Base-by-base conservation (phyloP, 2,329 filamentous ascomycete species). In the Pseudogymnoascus sp. region DNA sequence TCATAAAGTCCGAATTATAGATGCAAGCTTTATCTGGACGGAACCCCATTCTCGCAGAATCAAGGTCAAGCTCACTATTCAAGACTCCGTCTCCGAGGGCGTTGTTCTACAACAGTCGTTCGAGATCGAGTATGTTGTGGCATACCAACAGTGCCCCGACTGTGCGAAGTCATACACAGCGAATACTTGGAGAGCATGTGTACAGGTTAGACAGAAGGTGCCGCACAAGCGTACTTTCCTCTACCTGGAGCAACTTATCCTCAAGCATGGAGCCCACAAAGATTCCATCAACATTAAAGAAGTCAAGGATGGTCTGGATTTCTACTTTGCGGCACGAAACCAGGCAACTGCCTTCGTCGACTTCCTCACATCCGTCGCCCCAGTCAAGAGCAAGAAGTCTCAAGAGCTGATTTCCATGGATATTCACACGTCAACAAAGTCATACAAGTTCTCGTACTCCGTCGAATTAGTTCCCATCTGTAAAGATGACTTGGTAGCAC, bases 271-370 rank as follows among this genome's bases (percentile, higher is more conserved):
- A 62, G 95, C 93, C 3, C 93, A 96, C 75, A 85, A 86, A 67
- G 93, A 99, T 69, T 95, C 93, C 0, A 93, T 97, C 77, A 99
- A 97, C 75, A 99, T 99, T 78, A 97, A 96, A 74, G 95, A 99
- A 77, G 90, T 91, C 28, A 93, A 93, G 76, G 92, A 97, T 70
- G 95, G 95, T 1, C 87, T 99, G 64, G 95, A 99, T 74, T 99
- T 99, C 75, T 99, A 88, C 81, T 99, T 95, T 72, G 84, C 91
- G 0, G 87, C 89, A 63, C 83, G 91, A 70, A 99, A 97, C 72
- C 90, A 96, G 70, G 93, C 93, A 6, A 91, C 96, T 72, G 92
- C 90, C 71, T 93, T 96, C 74, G 85, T 96, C 65, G 93, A 97
- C 75, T 96, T 97, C 74, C 79, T 97, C 65, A 86, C 86, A 69